phyloP scores from a whole-genome alignment of 1,139 yeast genomes.

The Martiniozyma asiatica region DNA sequence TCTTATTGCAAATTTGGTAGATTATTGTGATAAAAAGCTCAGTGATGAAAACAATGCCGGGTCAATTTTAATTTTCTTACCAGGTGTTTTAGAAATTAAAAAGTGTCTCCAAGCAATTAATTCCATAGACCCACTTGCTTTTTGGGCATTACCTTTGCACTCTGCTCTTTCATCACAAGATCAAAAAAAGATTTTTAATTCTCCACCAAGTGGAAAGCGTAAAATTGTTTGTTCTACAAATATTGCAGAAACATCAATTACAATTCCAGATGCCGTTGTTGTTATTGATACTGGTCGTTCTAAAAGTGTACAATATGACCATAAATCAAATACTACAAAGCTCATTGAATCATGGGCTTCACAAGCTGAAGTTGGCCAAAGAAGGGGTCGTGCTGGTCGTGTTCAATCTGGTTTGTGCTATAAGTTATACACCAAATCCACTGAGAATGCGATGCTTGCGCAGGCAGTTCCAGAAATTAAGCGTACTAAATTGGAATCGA shows the following conservation, averaged over 20 bases:
- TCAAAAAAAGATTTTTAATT: conserved; percentile 59
- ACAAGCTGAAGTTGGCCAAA: conserved; percentile 79
- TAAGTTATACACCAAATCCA: conserved; percentile 59
- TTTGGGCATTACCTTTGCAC: conserved; percentile 60
- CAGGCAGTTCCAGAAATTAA: conserved; percentile 85
- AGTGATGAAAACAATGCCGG: conserved; percentile 37
- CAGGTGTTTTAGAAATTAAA: conserved; percentile 84
- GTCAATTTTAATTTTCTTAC: conserved; percentile 72
- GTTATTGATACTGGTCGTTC: conserved; percentile 85
- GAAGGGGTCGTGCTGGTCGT: conserved; percentile 99
- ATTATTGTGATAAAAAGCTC: conserved; percentile 38
- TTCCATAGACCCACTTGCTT: conserved; percentile 14
- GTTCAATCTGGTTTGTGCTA: conserved; percentile 73
- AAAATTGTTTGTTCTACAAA: conserved; percentile 87
- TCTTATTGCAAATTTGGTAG: conserved; percentile 46
- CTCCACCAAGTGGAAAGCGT: conserved; percentile 40
- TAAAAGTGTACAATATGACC: conserved; percentile 62
- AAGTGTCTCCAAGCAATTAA: conserved; percentile 34
- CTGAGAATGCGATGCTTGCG: conserved; percentile 46
- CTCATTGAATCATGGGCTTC: conserved; percentile 82
- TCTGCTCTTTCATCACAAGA: conserved; percentile 79
- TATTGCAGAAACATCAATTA: conserved; percentile 52
- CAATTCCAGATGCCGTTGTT: conserved; percentile 86
- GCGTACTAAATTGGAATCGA: conserved; percentile 70
- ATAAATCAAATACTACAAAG: conserved; percentile 54